A percentile compares a stretch with the other conserved stretches of the same genome.
Conservation (phyloP, 257 asterid genomes). For the Schizonepeta tenuifolia region DNA sequence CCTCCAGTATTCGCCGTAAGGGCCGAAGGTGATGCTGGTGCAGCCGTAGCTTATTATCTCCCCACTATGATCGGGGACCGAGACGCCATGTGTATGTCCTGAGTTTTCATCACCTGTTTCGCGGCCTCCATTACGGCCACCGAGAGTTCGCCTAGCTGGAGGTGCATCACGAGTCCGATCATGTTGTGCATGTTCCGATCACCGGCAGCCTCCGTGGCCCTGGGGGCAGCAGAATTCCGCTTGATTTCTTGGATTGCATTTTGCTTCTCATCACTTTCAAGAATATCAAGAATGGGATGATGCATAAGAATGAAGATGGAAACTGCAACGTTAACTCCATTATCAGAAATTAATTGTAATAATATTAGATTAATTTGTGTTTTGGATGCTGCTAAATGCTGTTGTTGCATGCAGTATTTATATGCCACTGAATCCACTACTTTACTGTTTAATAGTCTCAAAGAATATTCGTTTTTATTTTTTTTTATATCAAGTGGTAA, state of each 20-base stretch:
- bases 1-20: no score
- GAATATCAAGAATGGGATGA: conserved; percentile 3
- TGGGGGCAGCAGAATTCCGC: conserved; percentile 38
- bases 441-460: no score
- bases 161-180: conserved; percentile 40
- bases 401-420: no score
- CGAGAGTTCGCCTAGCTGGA: conserved; percentile 40
- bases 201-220: conserved; percentile 43
- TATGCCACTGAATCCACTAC: no score
- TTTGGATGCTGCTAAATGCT: no score
- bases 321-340: conserved; percentile 20
- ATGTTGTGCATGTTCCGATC: conserved; percentile 47
- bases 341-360: no score
- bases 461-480: no score
- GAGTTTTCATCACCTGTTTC: conserved; percentile 39
- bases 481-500: no score
- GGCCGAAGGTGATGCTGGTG: no score
- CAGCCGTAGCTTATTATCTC: no score
- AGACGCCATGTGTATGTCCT: conserved; percentile 35
- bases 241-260: background rate
- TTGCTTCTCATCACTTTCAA: background rate
- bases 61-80: conserved; percentile 36
- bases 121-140: conserved; percentile 34
- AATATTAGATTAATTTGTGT: no score
- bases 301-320: background rate